phyloP scores from a whole-genome alignment of 352 stramenopile species.

The Phytophthora sp. region DNA sequence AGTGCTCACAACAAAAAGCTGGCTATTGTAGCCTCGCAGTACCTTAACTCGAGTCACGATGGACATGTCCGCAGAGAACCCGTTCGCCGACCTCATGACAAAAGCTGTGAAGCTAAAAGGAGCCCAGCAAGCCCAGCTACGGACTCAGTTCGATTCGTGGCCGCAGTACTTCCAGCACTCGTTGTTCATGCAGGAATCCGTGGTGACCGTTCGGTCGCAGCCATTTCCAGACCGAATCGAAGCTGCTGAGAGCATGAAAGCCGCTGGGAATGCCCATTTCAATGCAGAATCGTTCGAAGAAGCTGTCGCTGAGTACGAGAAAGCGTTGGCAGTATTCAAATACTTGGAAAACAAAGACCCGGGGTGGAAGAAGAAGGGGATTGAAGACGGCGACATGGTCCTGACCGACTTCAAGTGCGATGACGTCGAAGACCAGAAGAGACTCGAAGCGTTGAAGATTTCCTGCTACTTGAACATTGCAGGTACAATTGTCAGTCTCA shows the following conservation, averaged over 20 bases:
- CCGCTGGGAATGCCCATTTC: conserved; percentile 68
- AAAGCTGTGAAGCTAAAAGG: conserved; percentile 89
- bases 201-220: conserved; percentile 49
- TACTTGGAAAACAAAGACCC: conserved; percentile 81
- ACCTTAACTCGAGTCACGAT: conserved; percentile 36
- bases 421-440: conserved; percentile 44
- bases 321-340: conserved; percentile 84
- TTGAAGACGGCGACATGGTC: conserved; percentile 79
- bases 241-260: conserved; percentile 74
- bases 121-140: conserved; percentile 80
- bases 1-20: too few relatives aligned
- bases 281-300: conserved; percentile 57
- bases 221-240: conserved; percentile 61
- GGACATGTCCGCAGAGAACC: conserved; percentile 70
- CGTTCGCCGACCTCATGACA: conserved; percentile 85
- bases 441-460: conserved; percentile 60
- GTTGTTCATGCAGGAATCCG: conserved; percentile 87
- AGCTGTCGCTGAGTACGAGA: conserved; percentile 84
- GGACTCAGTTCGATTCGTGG: conserved; percentile 76
- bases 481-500: conserved; percentile 34
- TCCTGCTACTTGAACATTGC: conserved; percentile 87
- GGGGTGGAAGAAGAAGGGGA: conserved; percentile 89
- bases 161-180: conserved; percentile 89
- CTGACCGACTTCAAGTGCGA: conserved; percentile 64
- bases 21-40: too few relatives aligned